Percentiles rank a stretch among this genome's conserved stretches.
These are phyloP conservation scores for Venustampulla echinocandica DNA, from an alignment of 495 filamentous ascomycete species.

Conservation along the genomic window DNA sequence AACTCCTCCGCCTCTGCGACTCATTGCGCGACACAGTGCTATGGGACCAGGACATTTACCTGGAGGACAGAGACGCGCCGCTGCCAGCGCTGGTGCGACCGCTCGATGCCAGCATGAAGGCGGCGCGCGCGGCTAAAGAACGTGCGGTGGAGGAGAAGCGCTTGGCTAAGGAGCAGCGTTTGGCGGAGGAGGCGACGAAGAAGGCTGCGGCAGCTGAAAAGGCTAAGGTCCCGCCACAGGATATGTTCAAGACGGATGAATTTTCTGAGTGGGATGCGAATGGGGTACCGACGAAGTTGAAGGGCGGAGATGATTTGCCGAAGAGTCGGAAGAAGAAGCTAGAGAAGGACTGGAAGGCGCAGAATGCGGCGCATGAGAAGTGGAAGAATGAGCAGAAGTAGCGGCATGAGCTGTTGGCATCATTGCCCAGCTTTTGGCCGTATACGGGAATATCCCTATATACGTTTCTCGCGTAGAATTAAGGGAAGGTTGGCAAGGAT, in stretches of 20 bases:
- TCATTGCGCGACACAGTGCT: constrained; percentile 70
- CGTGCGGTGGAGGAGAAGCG: constrained; percentile 44
- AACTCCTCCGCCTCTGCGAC: constrained; percentile 63
- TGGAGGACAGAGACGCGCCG: constrained; percentile 66
- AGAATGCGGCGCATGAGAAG: constrained; percentile 77
- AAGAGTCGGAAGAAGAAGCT: constrained; percentile 80
- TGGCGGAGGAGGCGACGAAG: constrained; percentile 21
- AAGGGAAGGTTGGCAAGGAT: too few relatives aligned
- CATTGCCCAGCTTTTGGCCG: too few relatives aligned
- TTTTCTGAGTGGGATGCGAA: constrained; percentile 80
- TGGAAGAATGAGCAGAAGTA: too few relatives aligned
- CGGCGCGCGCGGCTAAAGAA: constrained; percentile 63
- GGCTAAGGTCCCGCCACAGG: constrained; percentile 57
- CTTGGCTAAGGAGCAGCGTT: constrained; percentile 40
- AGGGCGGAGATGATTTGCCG: constrained; percentile 67
- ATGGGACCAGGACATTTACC: constrained; percentile 69
- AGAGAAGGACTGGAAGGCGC: constrained; percentile 83
- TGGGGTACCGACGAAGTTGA: constrained; percentile 70
- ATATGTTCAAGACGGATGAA: constrained; percentile 65
- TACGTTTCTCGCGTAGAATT: too few relatives aligned
- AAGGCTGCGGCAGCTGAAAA: constrained; percentile 50
- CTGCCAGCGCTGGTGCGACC: constrained; percentile 77
- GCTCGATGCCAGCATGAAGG: constrained; percentile 56
- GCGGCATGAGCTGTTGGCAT: too few relatives aligned
- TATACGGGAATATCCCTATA: too few relatives aligned